These are phyloP conservation scores for Pseudocercospora musae DNA, from an alignment of 2,329 filamentous ascomycete species.

Conservation along the genomic window DNA sequence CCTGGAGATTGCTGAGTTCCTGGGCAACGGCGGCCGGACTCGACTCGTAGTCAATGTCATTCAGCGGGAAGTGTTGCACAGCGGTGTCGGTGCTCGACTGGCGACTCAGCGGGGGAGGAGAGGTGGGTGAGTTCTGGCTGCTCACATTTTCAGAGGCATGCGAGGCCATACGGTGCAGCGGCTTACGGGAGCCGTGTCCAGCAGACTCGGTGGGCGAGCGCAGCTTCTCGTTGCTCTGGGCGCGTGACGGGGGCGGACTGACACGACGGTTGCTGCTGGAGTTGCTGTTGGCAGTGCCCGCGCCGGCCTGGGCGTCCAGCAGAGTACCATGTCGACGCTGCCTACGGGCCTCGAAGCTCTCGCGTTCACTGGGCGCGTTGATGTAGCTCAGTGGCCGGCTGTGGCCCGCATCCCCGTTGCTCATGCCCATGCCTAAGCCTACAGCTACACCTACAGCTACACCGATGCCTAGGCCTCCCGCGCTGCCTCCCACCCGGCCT, in stretches of 20 bases:
- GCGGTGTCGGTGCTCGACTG: constrained; percentile 36
- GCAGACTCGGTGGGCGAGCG: constrained; percentile 19
- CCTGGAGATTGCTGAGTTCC: constrained; percentile 88
- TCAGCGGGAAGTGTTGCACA: constrained; percentile 60
- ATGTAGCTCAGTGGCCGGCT: constrained; percentile 73
- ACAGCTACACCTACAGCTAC: background rate
- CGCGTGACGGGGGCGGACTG: constrained; percentile 6
- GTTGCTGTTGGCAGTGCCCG: background rate
- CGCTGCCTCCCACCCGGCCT: constrained; percentile 1
- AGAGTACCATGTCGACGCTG: constrained; percentile 28
- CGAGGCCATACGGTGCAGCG: constrained; percentile 37
- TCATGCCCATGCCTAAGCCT: constrained; percentile 15
- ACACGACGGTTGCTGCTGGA: background rate
- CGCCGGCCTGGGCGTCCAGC: constrained; percentile 11
- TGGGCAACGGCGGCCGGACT: constrained; percentile 85
- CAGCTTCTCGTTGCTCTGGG: constrained; percentile 31
- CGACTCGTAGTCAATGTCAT: constrained; percentile 84
- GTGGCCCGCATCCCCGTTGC: constrained; percentile 60
- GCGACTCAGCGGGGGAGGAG: constrained; percentile 40
- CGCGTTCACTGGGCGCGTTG: constrained; percentile 54
- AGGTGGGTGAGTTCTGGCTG: constrained; percentile 25
- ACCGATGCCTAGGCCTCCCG: constrained; percentile 15
- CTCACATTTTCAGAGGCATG: constrained; percentile 27
- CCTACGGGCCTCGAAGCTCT: constrained; percentile 39
- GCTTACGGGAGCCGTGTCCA: constrained; percentile 16